phyloP scores from a whole-genome alignment of 108 stramenopile species.

The Stephanodiscus minutulus region DNA sequence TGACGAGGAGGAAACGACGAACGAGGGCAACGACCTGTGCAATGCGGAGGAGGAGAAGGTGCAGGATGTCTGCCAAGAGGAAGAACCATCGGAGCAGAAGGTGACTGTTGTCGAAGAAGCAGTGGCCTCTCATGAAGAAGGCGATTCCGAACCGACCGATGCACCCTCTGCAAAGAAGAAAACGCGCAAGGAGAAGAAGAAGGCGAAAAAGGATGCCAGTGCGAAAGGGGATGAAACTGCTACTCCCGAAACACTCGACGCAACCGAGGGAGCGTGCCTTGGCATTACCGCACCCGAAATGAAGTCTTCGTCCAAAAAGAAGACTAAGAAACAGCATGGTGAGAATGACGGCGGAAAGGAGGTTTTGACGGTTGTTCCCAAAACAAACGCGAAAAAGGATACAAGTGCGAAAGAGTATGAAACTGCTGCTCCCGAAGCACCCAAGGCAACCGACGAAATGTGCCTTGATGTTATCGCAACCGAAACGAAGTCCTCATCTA shows the following conservation, averaged over 20 bases:
- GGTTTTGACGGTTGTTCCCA: too few relatives aligned
- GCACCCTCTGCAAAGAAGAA: constrained; percentile 56
- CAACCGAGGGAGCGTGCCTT: background rate
- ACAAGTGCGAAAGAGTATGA: constrained; percentile 1
- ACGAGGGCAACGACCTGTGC: constrained; percentile 10
- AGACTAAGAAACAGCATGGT: constrained; percentile 27
- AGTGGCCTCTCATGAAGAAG: constrained; percentile 13
- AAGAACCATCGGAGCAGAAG: constrained; percentile 5
- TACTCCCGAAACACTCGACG: background rate
- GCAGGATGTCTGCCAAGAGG: constrained; percentile 8
- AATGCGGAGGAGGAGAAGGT: constrained; percentile 3
- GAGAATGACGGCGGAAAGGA: constrained; percentile 17
- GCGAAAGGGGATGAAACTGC: background rate
- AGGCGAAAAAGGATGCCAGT: constrained; percentile 14
- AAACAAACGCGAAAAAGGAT: constrained; percentile 23
- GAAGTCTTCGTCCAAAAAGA: constrained; percentile 30
- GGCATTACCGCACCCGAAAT: constrained; percentile 18
- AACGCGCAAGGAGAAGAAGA: constrained; percentile 36
- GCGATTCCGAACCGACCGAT: constrained; percentile 11
- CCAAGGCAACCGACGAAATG: background rate
- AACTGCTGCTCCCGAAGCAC: background rate
- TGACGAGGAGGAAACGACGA: constrained; percentile 36
- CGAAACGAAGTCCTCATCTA: constrained; percentile 25
- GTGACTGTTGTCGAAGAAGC: constrained; percentile 14
- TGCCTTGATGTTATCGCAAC: constrained; percentile 5